Base-by-base conservation (phyloP, 805 yeast genomes). In the Myxozyma mucilagina region DNA sequence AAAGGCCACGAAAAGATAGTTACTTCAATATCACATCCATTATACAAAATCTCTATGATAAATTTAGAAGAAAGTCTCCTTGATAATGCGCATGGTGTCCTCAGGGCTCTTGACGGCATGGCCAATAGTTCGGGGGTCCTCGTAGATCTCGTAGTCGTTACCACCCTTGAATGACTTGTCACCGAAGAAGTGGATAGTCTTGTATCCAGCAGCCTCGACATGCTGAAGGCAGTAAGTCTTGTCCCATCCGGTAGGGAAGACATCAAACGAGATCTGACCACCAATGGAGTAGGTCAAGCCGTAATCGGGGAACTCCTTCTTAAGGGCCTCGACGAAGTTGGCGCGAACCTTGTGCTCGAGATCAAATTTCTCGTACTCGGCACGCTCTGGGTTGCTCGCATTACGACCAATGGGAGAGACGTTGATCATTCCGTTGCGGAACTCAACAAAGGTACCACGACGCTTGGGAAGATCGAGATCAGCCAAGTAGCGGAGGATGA, bases 201-300 rank as follows among this genome's bases (percentile, higher is more conserved):
- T 82, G 80, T 92, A 94, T 68, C 87, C 85, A 78, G 93, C 97
- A 63, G 81, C 77, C 72, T 79, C 90, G 70, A 94, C 92, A 78
- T 93, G 99, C 78, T 87, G 91, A 75, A 94, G 84, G 78, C 96
- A 90, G 82, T 93, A 94, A 65, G 99, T 94, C 85, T 94, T 94
- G 79, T 94, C 99, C 99, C 99, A 94, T 74, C 99, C 99, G 67
- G 97, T 90, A 81, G 99, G 99, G 93, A 94, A 94, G 67, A 94
- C 98, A 73, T 94, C 99, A 72, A 94, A 94, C 39, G 98, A 93
- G 76, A 94, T 94, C 83, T 94, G 98, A 71, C 99, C 99, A 77
- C 99, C 99, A 68, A 94, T 94, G 62, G 99, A 94, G 84, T 88
- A 94, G 69, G 98, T 93, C 74, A 94, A 83, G 59, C 87, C 88